Evolutionary conservation across 805 yeast species (phyloP).

Genomic region (Torulaspora delbrueckii): DNA sequence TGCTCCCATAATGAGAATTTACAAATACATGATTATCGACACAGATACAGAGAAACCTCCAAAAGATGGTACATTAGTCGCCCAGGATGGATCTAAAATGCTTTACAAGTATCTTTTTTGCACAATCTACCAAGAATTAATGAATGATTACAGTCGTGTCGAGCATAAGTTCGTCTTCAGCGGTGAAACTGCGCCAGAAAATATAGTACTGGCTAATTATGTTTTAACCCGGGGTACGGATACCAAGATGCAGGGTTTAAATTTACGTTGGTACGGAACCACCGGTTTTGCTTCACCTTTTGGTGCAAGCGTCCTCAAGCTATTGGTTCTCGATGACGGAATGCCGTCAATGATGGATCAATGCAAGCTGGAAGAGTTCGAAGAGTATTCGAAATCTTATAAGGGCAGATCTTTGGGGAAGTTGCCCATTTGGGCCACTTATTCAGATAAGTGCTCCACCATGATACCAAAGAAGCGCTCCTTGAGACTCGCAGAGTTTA

Average conservation of each 20-base stretch:
- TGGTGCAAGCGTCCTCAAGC: slow-evolving; percentile 35
- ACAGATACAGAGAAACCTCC: slow-evolving; percentile 14
- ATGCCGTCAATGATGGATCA: slow-evolving; percentile 33
- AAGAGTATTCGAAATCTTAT: slow-evolving; percentile 6
- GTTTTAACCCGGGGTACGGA: slow-evolving; percentile 34
- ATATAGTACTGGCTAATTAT: slow-evolving; percentile 32
- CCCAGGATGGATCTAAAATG: slow-evolving; percentile 7
- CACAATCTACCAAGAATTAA: slow-evolving; percentile 26
- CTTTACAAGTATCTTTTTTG: slow-evolving; percentile 34
- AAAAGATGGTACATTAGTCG: slow-evolving; percentile 10
- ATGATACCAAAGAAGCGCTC: slow-evolving; percentile 30
- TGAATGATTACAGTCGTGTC: slow-evolving; percentile 24
- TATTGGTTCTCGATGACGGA: slow-evolving; percentile 34
- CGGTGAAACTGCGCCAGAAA: slow-evolving; percentile 20
- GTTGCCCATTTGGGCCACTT: slow-evolving; percentile 32
- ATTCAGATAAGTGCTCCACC: slow-evolving; percentile 26
- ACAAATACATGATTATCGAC: slow-evolving; percentile 22
- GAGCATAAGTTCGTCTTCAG: slow-evolving; percentile 34
- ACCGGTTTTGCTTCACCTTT: slow-evolving; percentile 35
- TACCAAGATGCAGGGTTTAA: slow-evolving; percentile 29
- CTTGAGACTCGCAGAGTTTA: slow-evolving; percentile 22
- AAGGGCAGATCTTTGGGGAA: slow-evolving; percentile 21
- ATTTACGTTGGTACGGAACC: slow-evolving; percentile 40
- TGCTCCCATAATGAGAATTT: slow-evolving; percentile 31
- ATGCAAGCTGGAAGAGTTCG: slow-evolving; percentile 15